Evolutionary conservation across 2,329 filamentous ascomycete genomes (phyloP).

Genomic region (Trichophaea hybrida): DNA sequence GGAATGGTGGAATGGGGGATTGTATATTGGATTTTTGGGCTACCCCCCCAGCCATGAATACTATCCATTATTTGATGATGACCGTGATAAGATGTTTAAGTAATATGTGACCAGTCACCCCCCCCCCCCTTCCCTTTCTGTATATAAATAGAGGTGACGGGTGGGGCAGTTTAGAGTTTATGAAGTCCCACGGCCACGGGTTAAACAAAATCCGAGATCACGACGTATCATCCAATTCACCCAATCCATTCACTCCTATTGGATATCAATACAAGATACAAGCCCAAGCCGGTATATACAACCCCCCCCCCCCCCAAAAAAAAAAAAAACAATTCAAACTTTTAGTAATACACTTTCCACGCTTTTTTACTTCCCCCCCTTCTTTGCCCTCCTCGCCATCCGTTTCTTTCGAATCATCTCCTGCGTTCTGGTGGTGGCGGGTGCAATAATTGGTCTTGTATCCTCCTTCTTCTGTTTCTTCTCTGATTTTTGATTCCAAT

Average conservation of each 20-base stretch:
- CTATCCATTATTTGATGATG: no score
- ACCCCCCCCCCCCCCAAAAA: neutral
- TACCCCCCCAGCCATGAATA: no score
- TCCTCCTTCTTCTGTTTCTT: neutral
- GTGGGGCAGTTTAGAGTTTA: no score
- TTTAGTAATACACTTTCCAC: neutral
- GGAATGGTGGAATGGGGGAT: neutral
- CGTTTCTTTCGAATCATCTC: constrained; percentile 1
- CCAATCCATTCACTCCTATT: neutral
- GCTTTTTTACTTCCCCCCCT: neutral
- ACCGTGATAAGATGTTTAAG: no score
- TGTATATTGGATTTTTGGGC: no score
- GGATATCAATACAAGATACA: neutral
- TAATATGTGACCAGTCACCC: no score
- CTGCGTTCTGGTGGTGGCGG: neutral
- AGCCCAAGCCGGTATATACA: neutral
- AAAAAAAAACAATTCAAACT: neutral
- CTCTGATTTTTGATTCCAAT: neutral
- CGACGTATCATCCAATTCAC: neutral
- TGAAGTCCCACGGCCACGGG: no score
- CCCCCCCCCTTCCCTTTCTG: no score
- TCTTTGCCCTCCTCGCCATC: neutral
- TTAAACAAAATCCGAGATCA: neutral
- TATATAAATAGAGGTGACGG: no score
- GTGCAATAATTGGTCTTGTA: neutral